These are phyloP conservation scores for Eimeria tenella DNA, from an alignment of 169 alveolate genomes.

Conservation along the genomic window DNA sequence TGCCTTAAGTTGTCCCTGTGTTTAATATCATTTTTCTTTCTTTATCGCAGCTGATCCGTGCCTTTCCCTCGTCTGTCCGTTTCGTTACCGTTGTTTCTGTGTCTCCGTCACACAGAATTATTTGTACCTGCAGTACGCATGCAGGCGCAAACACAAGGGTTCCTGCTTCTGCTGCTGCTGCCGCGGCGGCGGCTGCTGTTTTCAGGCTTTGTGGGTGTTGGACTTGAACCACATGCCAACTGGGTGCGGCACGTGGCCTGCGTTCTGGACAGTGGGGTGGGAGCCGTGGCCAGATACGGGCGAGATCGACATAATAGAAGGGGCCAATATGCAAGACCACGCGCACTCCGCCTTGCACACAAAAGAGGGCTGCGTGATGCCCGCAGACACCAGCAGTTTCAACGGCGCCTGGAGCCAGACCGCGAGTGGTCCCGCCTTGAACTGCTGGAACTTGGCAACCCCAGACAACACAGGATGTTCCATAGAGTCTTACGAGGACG, in stretches of 20 bases:
- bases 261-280: conserved; percentile 70
- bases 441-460: conserved; percentile 63
- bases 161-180: not conserved
- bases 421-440: conserved; percentile 14
- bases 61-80: not conserved
- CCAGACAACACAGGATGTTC: conserved; percentile 61
- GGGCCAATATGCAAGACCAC: conserved; percentile 31
- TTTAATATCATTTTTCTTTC: not conserved
- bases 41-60: not conserved
- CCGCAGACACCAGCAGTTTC: not conserved
- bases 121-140: not conserved
- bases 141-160: not conserved
- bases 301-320: conserved; percentile 67
- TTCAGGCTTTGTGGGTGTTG: conserved; percentile 64
- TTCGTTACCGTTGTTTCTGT: not conserved
- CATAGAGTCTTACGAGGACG: conserved; percentile 56
- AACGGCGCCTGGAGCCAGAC: conserved; percentile 41
- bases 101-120: no score
- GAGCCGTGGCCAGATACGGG: conserved; percentile 76
- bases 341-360: conserved; percentile 50
- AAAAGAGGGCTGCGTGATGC: conserved; percentile 56
- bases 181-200: not conserved
- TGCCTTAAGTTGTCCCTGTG: not conserved
- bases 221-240: conserved; percentile 69
- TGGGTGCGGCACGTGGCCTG: conserved; percentile 74